Evolutionary conservation across 192 early-diverging fungal species (phyloP).

Genomic region (Oehlia diaphana): DNA sequence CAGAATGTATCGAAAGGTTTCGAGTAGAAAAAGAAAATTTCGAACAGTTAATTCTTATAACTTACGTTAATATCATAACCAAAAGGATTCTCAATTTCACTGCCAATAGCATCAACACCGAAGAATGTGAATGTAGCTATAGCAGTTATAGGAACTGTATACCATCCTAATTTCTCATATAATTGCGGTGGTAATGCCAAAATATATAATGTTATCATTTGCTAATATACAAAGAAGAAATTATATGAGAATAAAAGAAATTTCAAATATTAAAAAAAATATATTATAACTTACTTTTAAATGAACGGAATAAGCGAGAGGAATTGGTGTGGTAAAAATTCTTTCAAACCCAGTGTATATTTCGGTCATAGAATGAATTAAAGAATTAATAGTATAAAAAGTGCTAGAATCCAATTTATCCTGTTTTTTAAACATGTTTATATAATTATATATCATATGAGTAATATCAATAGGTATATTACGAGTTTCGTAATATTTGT

Average conservation of each 20-base stretch:
- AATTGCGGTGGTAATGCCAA: constrained; percentile 44
- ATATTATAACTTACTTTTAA: constrained; percentile 59
- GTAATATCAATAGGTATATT: constrained; percentile 43
- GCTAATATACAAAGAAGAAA: constrained; percentile 23
- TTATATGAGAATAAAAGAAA: neutral
- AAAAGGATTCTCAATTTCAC: constrained; percentile 52
- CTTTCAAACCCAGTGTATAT: constrained; percentile 61
- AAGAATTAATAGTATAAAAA: constrained; percentile 33
- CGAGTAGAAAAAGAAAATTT: no score
- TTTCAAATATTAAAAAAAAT: constrained; percentile 5
- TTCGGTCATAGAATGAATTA: constrained; percentile 40
- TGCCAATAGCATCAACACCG: constrained; percentile 53
- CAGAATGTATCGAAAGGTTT: neutral
- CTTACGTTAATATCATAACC: constrained; percentile 53
- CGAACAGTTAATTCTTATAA: neutral
- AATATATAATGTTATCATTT: constrained; percentile 44
- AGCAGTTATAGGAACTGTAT: constrained; percentile 42
- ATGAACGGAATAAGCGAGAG: constrained; percentile 69
- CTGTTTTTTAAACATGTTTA: constrained; percentile 34
- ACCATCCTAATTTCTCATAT: constrained; percentile 34
- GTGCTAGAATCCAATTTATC: constrained; percentile 36
- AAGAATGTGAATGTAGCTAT: constrained; percentile 50
- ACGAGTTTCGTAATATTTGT: constrained; percentile 32
- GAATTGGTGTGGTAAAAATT: constrained; percentile 68
- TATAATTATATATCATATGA: constrained; percentile 37